Conservation (phyloP, 2,329 filamentous ascomycete genomes). For the Microthyrium microscopicum region DNA sequence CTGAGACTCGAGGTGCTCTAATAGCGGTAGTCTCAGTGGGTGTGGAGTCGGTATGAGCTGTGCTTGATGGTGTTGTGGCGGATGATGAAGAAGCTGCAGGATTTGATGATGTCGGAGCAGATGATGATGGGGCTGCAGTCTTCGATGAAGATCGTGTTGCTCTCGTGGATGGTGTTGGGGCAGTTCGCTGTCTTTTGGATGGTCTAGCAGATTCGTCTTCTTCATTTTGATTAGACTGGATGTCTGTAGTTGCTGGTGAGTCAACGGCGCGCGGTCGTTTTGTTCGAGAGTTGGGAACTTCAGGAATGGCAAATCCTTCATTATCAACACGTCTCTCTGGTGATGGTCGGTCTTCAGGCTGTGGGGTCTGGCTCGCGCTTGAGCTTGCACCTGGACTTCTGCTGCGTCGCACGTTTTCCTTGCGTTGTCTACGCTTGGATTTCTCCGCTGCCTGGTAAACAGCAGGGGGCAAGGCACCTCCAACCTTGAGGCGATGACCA, state of each 20-base stretch:
- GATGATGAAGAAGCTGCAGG: no score
- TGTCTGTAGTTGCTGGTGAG: background rate
- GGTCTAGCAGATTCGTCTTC: conserved; percentile 26
- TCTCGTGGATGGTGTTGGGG: conserved; percentile 5
- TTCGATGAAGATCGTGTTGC: background rate
- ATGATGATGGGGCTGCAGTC: background rate
- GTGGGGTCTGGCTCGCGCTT: conserved; percentile 7
- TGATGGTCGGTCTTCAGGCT: conserved; percentile 13
- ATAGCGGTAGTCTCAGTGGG: no score
- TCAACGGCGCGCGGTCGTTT: background rate
- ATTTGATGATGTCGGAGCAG: conserved; percentile 6
- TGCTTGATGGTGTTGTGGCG: no score
- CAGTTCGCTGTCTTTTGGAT: conserved; percentile 13
- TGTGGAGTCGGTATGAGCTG: no score
- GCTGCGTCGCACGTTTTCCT: conserved; percentile 28
- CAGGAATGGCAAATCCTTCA: background rate
- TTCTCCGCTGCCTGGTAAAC: conserved; percentile 23
- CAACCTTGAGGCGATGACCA: conserved; percentile 50
- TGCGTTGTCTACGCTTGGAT: conserved; percentile 63
- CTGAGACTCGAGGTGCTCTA: no score
- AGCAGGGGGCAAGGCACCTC: conserved; percentile 6
- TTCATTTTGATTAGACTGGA: conserved; percentile 16
- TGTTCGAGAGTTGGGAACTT: background rate
- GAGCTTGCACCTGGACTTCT: conserved; percentile 14
- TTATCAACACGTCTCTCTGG: conserved; percentile 2